A percentile compares a stretch with the other conserved stretches of the same genome.
These are phyloP conservation scores for Pogostemon cablin DNA, from an alignment of 257 asterid genomes.

Conservation along the genomic window DNA sequence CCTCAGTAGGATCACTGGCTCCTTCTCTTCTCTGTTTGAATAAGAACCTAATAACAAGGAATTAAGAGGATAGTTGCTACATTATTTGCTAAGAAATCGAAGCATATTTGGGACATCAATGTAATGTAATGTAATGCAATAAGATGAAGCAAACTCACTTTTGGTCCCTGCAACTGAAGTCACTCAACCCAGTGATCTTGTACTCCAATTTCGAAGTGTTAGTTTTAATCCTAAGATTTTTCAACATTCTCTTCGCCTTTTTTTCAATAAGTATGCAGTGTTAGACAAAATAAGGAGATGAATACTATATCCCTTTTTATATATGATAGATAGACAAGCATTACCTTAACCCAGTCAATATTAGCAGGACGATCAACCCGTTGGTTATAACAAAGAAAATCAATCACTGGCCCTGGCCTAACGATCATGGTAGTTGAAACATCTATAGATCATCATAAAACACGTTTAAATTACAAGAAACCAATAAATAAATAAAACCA, in stretches of 20 bases:
- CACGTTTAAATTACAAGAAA: background rate
- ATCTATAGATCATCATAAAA: constrained; percentile 40
- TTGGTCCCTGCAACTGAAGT: constrained; percentile 53
- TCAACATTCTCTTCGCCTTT: constrained; percentile 66
- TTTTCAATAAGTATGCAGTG: constrained; percentile 12
- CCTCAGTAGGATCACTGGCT: constrained; percentile 32
- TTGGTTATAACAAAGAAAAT: constrained; percentile 60
- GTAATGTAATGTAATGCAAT: background rate
- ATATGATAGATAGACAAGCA: background rate
- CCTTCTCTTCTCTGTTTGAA: constrained; percentile 46
- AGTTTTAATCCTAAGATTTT: constrained; percentile 56
- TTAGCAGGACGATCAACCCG: constrained; percentile 43
- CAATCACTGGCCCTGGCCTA: constrained; percentile 65
- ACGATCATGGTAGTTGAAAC: constrained; percentile 77
- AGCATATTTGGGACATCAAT: background rate
- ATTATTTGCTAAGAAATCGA: background rate
- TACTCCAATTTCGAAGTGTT: constrained; percentile 48
- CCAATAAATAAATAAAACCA: background rate
- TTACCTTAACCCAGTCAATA: constrained; percentile 70
- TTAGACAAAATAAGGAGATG: background rate
- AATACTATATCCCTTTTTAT: background rate
- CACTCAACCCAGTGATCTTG: constrained; percentile 70
- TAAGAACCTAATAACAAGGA: constrained; percentile 44
- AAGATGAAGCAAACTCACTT: constrained; percentile 39
- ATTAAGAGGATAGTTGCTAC: background rate